Evolutionary conservation across 1,284 basidiomycete genomes (phyloP), one percentile per base, ranked within the genome.

Genomic region (Neonothopanus nambi): DNA sequence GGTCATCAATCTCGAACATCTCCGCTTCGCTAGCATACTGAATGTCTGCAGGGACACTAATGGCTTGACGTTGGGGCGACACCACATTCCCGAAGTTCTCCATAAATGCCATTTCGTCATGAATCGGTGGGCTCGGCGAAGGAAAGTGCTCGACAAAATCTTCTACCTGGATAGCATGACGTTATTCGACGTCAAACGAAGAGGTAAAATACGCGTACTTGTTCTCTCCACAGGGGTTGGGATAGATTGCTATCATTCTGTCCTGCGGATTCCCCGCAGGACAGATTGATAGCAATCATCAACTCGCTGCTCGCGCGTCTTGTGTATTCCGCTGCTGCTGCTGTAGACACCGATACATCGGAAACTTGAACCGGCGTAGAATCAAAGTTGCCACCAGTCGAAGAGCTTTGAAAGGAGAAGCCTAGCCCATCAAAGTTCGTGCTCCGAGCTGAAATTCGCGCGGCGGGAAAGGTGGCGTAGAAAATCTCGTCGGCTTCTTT

Each of bases 381-480:
- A 9, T 33, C 30, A 33, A 33, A 33, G 13, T n/a, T 40, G 17
- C 21, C 9, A 7, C 13, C 13, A 40, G 8, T n/a, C 11, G 11
- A 8, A 18, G 38, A 9, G 9, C 17, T 18, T 3, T 40, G 49
- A 35, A 36, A 37, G 18, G 15, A 48, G 37, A 55, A 55, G 6
- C 44, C 57, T 33, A 39, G 36, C 5, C 36, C 52, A 8, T 35
- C 59, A 48, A 46, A 56, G 52, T 42, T 51, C 23, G 26, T 18
- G 26, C 58, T 55, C 21, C 56, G 57, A 37, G 60, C 48, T 13
- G 62, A 58, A 9, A 56, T 61, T 41, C 65, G 62, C 23, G 73
- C 73, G 21, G 64, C 63, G 28, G 76, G 76, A 55, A 78, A 78
- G n/a, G 67, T 70, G 2, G 63, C 61, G 55, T 73, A 77, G 59